phyloP scores from a whole-genome alignment of 2,329 filamentous ascomycete genomes.

The Bimuria novae-zelandiae region DNA sequence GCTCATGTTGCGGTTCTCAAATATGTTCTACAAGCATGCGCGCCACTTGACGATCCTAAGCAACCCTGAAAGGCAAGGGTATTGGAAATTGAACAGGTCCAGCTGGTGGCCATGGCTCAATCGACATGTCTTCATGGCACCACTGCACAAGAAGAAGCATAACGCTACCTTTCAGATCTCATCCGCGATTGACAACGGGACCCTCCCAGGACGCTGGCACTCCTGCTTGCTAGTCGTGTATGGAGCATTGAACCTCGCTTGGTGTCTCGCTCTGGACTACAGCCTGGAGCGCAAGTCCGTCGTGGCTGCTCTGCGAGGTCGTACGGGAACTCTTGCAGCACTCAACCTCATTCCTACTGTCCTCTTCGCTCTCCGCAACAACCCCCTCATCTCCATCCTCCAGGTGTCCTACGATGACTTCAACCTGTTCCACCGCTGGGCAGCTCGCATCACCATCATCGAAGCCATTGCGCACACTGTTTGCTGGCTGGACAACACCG shows the following conservation, averaged over 20 bases:
- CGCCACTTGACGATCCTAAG: conserved; percentile 53
- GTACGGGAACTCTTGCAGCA: conserved; percentile 80
- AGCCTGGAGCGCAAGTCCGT: conserved; percentile 58
- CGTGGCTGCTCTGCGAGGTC: conserved; percentile 80
- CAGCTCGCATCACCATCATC: conserved; percentile 72
- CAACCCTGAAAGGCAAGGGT: conserved; percentile 47
- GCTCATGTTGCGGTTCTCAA: conserved; percentile 48
- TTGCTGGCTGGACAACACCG: conserved; percentile 72
- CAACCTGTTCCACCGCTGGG: conserved; percentile 86
- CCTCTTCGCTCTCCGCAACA: conserved; percentile 89
- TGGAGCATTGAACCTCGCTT: conserved; percentile 73
- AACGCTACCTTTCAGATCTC: conserved; percentile 75
- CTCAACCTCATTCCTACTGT: conserved; percentile 93
- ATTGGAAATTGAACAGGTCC: conserved; percentile 53
- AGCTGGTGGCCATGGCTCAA: conserved; percentile 62
- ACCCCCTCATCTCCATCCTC: conserved; percentile 80
- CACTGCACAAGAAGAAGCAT: conserved; percentile 74
- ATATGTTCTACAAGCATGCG: conserved; percentile 51
- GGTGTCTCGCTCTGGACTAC: conserved; percentile 72
- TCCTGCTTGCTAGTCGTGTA: conserved; percentile 70
- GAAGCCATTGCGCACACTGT: conserved; percentile 72
- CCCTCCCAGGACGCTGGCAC: conserved; percentile 79
- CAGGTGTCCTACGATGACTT: conserved; percentile 95
- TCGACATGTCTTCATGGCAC: conserved; percentile 70
- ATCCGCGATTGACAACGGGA: conserved; percentile 71